Percentiles rank a stretch among this genome's conserved stretches.
Evolutionary conservation across 768 basidiomycete genomes (phyloP).

Genomic region (Polyporus arcularius): DNA sequence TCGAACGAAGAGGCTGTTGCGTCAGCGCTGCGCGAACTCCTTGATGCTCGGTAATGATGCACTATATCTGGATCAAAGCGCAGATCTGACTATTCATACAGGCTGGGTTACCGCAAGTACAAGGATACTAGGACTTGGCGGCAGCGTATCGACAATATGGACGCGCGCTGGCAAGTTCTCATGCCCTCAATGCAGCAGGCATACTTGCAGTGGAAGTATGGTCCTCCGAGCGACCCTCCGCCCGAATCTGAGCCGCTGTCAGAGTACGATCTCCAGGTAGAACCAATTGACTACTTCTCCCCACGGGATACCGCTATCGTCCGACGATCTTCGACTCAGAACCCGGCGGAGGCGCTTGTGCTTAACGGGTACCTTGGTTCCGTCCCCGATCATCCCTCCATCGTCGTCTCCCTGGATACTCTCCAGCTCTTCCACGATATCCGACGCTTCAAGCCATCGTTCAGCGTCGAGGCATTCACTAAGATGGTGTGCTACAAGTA

Average conservation of each 20-base stretch:
- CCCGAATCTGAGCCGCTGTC: neutral
- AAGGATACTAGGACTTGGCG: constrained; percentile 10
- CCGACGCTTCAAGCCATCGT: constrained; percentile 17
- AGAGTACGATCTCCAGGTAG: constrained; percentile 5
- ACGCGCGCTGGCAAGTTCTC: constrained; percentile 1
- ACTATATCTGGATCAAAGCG: neutral
- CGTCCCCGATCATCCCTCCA: constrained; percentile 1
- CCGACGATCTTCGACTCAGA: neutral
- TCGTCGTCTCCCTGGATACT: constrained; percentile 19
- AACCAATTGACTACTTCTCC: neutral
- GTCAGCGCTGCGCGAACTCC: neutral
- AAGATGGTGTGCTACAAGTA: constrained; percentile 21
- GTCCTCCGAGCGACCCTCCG: too few relatives aligned
- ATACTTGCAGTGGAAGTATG: constrained; percentile 11
- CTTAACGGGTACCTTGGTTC: constrained; percentile 9
- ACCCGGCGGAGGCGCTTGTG: constrained; percentile 1
- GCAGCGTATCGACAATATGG: neutral
- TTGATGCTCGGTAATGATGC: neutral
- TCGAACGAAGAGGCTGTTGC: neutral
- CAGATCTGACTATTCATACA: neutral
- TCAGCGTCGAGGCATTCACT: constrained; percentile 23
- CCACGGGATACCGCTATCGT: neutral
- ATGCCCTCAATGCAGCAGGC: neutral
- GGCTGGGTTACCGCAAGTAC: neutral
- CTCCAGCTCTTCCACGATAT: constrained; percentile 15